Base-by-base conservation (phyloP, 495 filamentous ascomycete species). In the Lepidopterella palustris region DNA sequence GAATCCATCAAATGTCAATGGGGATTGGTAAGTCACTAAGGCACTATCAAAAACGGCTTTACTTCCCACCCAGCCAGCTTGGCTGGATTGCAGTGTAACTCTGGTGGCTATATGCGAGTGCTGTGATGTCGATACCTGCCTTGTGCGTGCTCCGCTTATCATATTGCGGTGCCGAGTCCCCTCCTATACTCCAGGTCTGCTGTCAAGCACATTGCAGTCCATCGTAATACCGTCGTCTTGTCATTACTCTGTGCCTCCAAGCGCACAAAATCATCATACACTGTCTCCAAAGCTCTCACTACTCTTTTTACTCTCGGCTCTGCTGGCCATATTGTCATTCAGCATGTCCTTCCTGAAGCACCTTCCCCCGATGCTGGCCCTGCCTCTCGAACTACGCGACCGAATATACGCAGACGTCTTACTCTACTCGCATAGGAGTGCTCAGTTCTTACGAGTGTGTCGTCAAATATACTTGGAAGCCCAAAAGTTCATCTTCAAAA, bases 401-500 rank as follows among this genome's bases (percentile, higher is more conserved):
- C 32, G 35, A 10, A 60, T 67, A 11, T 67, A 67, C 54, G 56
- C 32, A 40, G 52, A 60, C 4, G 60, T 61, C 2, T 26, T 67
- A 11, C 11, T 45, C 15, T 23, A 57, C 15, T 26, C 31, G 15
- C 11, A 24, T 15, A 26, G 55, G 13, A 54, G 51, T 15, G 45
- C 57, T 15, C 59, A 64, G 23, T 59, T 70, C 4, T 55, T 68
- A 4, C 13, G 60, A 27, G 45, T 59, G 4, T 68, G 65, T 32
- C 68, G 48, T 15, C 55, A 68, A 18, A 64, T 70, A 21, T 67
- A 68, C 35, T 5, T 21, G 2, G 66, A 70, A 45, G 53, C 63
- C 13, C 57, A 55, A n/a, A 61, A 59, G 25, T 60, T 68, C 42
- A 60, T 70, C 21, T 70, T 62, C 58, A 65, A 70, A 42, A 25